Percentiles rank a stretch among this genome's conserved stretches.
Evolutionary conservation across 2,329 filamentous ascomycete genomes (phyloP).

Genomic region (Botrytis fragariae): DNA sequence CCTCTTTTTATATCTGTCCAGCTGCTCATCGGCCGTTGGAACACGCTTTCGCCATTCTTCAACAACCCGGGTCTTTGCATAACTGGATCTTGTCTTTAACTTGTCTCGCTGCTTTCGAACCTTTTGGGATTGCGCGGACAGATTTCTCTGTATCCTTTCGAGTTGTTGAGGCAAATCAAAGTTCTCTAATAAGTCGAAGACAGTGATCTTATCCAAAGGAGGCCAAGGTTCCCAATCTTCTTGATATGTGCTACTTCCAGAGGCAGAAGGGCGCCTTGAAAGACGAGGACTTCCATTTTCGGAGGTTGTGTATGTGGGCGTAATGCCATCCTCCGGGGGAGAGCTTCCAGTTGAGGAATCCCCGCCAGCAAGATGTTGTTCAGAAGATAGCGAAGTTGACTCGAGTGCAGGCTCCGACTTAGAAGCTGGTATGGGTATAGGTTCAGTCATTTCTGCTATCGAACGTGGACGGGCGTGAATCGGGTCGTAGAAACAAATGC

Average conservation of each 20-base stretch:
- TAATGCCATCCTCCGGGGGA: conserved; percentile 47
- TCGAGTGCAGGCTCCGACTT: conserved; percentile 28
- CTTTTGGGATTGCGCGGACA: conserved; percentile 80
- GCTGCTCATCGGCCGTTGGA: conserved; percentile 84
- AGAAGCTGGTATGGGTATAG: conserved; percentile 40
- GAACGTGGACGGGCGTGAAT: conserved; percentile 41
- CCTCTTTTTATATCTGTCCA: conserved; percentile 83
- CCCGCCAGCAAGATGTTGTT: conserved; percentile 26
- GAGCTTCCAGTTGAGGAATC: conserved; percentile 47
- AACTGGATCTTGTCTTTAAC: conserved; percentile 70
- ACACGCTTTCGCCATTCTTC: conserved; percentile 88
- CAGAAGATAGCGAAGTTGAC: conserved; percentile 28
- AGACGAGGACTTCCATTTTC: conserved; percentile 54
- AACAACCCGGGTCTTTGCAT: conserved; percentile 84
- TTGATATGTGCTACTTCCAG: conserved; percentile 80
- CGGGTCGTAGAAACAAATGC: conserved; percentile 43
- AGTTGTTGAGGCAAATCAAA: conserved; percentile 85
- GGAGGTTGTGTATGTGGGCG: conserved; percentile 49
- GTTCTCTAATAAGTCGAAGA: conserved; percentile 94
- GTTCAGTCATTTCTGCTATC: conserved; percentile 47
- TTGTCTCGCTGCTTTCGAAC: conserved; percentile 80
- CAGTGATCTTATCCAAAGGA: conserved; percentile 81
- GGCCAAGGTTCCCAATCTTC: conserved; percentile 86
- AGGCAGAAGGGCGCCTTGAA: conserved; percentile 78
- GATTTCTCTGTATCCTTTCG: conserved; percentile 81